These are phyloP conservation scores for Penicillium sp. DNA, from an alignment of 2,329 filamentous ascomycete genomes.

Conservation along the genomic window DNA sequence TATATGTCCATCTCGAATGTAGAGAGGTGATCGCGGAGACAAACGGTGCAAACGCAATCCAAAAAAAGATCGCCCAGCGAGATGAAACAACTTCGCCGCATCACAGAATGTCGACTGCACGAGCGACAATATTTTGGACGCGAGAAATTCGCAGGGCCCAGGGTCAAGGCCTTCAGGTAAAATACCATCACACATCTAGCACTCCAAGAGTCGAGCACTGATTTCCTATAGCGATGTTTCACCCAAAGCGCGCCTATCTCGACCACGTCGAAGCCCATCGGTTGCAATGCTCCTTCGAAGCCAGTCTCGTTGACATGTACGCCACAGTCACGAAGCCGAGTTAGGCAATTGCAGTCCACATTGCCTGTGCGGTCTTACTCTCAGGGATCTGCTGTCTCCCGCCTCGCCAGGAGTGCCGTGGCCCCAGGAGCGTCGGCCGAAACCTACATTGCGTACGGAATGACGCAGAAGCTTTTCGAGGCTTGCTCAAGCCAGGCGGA, in stretches of 20 bases:
- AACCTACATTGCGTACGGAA: constrained; percentile 73
- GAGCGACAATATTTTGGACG: constrained; percentile 18
- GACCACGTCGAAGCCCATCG: constrained; percentile 2
- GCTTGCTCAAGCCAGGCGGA: constrained; percentile 66
- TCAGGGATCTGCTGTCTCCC: constrained; percentile 22
- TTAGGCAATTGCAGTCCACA: constrained; percentile 14
- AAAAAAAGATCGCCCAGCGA: constrained; percentile 24
- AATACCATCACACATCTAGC: neutral
- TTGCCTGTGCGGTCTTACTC: constrained; percentile 8
- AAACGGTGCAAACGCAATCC: constrained; percentile 4
- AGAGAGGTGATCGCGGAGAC: neutral
- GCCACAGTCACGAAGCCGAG: constrained; percentile 9
- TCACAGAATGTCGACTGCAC: constrained; percentile 22
- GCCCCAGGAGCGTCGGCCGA: constrained; percentile 47
- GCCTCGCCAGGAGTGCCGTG: constrained; percentile 29
- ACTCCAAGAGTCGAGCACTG: neutral
- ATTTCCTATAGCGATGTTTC: constrained; percentile 6
- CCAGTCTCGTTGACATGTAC: neutral
- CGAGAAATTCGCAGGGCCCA: constrained; percentile 17
- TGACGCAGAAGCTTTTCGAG: constrained; percentile 73
- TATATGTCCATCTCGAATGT: too few species aligned
- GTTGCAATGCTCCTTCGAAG: neutral
- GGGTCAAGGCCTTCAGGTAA: constrained; percentile 20
- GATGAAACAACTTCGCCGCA: constrained; percentile 12
- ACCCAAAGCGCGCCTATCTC: constrained; percentile 10